Percentiles rank a stretch among this genome's conserved stretches.
Conservation (phyloP, 768 basidiomycete genomes). For the Wakefieldia striispora region DNA sequence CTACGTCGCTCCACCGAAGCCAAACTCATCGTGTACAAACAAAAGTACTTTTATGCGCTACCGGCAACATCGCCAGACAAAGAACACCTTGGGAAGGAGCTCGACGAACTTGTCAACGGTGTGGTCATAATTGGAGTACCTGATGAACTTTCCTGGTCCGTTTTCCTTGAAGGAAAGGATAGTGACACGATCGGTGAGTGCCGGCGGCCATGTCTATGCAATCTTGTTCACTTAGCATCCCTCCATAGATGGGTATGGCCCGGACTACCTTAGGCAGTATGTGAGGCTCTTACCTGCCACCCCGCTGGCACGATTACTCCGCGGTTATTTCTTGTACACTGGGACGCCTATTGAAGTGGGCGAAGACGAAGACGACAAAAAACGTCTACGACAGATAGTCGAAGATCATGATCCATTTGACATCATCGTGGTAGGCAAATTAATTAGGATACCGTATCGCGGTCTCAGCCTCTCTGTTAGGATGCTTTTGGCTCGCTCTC, state of each 20-base stretch:
- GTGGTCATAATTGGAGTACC: constrained; percentile 71
- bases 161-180: constrained; percentile 75
- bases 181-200: constrained; percentile 60
- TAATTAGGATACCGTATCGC: not conserved
- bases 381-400: constrained; percentile 3
- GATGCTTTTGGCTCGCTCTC: constrained; percentile 50
- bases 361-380: constrained; percentile 22
- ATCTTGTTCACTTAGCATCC: constrained; percentile 1
- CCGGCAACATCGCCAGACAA: constrained; percentile 47
- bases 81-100: constrained; percentile 48
- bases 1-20: constrained; percentile 75
- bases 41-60: constrained; percentile 59
- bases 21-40: constrained; percentile 67
- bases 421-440: constrained; percentile 53
- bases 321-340: constrained; percentile 67
- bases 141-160: constrained; percentile 80
- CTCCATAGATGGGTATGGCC: constrained; percentile 58
- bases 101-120: constrained; percentile 73
- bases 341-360: constrained; percentile 44
- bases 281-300: constrained; percentile 62
- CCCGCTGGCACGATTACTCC: constrained; percentile 54
- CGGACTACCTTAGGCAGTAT: constrained; percentile 55
- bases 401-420: constrained; percentile 56
- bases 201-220: not conserved
- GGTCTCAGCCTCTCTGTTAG: constrained; percentile 35